Evolutionary conservation across 163 green algal species (phyloP).

Genomic region (Coccomyxa subellipsoidea): DNA sequence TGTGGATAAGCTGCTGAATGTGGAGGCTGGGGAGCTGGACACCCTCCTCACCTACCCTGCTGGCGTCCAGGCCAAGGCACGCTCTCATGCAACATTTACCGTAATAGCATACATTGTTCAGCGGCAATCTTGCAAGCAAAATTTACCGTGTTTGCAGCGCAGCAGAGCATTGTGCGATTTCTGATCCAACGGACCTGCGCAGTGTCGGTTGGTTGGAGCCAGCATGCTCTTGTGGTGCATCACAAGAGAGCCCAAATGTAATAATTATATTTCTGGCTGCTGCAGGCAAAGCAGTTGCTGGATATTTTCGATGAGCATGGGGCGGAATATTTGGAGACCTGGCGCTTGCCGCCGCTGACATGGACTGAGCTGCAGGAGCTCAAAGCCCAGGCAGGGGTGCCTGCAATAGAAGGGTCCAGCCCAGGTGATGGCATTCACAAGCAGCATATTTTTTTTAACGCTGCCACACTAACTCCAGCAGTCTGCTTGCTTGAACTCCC

Average conservation of each 20-base stretch:
- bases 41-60: conserved; percentile 4
- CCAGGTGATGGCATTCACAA: not conserved
- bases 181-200: not conserved
- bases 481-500: not conserved
- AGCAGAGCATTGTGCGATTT: not conserved
- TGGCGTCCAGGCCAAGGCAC: not conserved
- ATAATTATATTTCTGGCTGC: not conserved
- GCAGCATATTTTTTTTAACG: not conserved
- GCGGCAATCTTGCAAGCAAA: not conserved
- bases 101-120: not conserved
- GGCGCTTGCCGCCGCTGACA: conserved; percentile 38
- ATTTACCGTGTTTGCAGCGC: not conserved
- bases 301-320: conserved; percentile 37
- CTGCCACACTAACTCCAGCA: not conserved
- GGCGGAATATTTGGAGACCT: conserved; percentile 31
- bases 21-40: conserved; percentile 47
- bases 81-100: not conserved
- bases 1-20: conserved; percentile 69
- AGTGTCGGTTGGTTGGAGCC: not conserved
- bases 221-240: not conserved
- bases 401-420: not conserved
- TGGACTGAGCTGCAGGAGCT: conserved; percentile 53
- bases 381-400: conserved; percentile 19
- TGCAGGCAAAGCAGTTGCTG: conserved; percentile 37
- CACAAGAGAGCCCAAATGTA: not conserved